Evolutionary conservation across 305 asterid genomes (phyloP).

Genomic region (Andrographis paniculata): DNA sequence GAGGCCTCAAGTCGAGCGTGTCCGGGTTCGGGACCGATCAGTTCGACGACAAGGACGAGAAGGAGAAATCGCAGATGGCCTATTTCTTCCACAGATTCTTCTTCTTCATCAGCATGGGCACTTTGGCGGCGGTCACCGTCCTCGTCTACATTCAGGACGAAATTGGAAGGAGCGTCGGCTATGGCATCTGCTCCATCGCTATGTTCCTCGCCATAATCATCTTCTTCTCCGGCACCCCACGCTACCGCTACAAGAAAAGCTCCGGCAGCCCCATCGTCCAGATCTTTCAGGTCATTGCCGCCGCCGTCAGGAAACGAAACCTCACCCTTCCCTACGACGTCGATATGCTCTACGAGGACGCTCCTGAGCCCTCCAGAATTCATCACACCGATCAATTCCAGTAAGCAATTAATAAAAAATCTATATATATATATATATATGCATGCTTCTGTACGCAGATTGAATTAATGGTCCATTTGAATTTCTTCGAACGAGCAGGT

Average conservation of each 20-base stretch:
- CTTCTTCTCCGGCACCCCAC: constrained; percentile 52
- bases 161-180: constrained; percentile 59
- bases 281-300: constrained; percentile 51
- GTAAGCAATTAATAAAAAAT: constrained; percentile 19
- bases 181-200: constrained; percentile 56
- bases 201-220: constrained; percentile 49
- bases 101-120: constrained; percentile 84
- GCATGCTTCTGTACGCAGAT: too few species aligned
- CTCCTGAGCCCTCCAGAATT: constrained; percentile 48
- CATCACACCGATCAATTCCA: constrained; percentile 53
- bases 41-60: constrained; percentile 65
- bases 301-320: constrained; percentile 44
- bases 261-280: constrained; percentile 72
- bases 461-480: too few species aligned
- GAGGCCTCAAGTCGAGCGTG: constrained; percentile 84
- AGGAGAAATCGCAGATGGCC: constrained; percentile 65
- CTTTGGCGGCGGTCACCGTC: constrained; percentile 77
- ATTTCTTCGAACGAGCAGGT: too few species aligned
- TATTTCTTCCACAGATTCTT: constrained; percentile 83
- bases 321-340: constrained; percentile 40
- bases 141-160: constrained; percentile 79
- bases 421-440: too few species aligned
- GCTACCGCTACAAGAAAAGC: constrained; percentile 67
- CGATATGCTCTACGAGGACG: constrained; percentile 44
- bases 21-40: constrained; percentile 93